Conservation (phyloP, 116 monocot species). For the Thalassia testudinum region DNA sequence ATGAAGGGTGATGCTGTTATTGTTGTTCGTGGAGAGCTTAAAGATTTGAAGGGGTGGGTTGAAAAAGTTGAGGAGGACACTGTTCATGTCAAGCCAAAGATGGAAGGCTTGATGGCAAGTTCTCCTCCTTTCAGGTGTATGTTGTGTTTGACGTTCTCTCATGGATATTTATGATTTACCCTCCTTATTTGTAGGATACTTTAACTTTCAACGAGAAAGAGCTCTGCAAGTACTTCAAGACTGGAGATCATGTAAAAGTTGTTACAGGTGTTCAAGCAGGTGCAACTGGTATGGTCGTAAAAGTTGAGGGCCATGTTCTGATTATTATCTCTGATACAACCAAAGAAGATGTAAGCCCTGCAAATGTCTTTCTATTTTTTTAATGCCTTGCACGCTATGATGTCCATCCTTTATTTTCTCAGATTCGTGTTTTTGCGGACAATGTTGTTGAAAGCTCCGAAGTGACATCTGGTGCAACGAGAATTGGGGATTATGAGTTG, state of each 20-base stretch:
- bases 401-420: slow-evolving; percentile 5
- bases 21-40: slow-evolving; percentile 78
- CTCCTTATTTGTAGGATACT: slow-evolving; percentile 37
- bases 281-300: slow-evolving; percentile 97
- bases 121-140: background rate
- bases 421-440: slow-evolving; percentile 96
- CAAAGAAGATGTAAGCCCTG: slow-evolving; percentile 72
- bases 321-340: slow-evolving; percentile 87
- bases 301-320: slow-evolving; percentile 88
- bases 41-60: slow-evolving; percentile 91
- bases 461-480: slow-evolving; percentile 82
- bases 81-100: slow-evolving; percentile 79
- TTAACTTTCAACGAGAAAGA: slow-evolving; percentile 90
- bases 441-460: slow-evolving; percentile 97
- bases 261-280: slow-evolving; percentile 92
- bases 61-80: slow-evolving; percentile 95
- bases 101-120: slow-evolving; percentile 55
- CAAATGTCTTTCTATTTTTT: background rate
- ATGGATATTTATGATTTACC: background rate
- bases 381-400: background rate
- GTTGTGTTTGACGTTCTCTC: background rate
- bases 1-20: slow-evolving; percentile 95
- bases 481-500: slow-evolving; percentile 84
- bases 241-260: slow-evolving; percentile 98
- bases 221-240: slow-evolving; percentile 90